These are phyloP conservation scores for Globisporangium middletonii DNA, from an alignment of 352 stramenopile genomes.

Conservation along the genomic window DNA sequence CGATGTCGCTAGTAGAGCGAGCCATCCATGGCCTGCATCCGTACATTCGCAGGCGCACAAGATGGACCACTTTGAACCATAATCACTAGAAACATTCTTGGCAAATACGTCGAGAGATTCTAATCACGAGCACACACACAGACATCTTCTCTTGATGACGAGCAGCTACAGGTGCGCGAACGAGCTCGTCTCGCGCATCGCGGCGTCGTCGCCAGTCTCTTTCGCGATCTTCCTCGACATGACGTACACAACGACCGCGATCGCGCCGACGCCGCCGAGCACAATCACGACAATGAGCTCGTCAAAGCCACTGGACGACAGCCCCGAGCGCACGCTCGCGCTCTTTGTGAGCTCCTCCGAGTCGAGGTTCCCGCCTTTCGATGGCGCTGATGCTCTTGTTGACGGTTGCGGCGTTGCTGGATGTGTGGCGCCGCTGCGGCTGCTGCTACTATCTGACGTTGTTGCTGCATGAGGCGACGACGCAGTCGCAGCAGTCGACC, in stretches of 20 bases:
- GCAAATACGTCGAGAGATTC: too few species aligned
- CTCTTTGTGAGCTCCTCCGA: conserved; percentile 9
- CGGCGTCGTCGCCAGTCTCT: conserved; percentile 34
- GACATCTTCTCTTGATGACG: not conserved
- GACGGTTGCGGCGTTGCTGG: not conserved
- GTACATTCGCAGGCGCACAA: too few species aligned
- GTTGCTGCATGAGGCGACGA: not conserved
- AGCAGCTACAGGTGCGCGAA: conserved; percentile 2
- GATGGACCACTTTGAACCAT: too few species aligned
- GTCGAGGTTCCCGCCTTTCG: not conserved
- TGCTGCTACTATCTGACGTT: not conserved
- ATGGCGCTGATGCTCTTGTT: not conserved
- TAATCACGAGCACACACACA: too few species aligned
- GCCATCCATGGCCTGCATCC: too few species aligned
- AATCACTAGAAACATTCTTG: not conserved
- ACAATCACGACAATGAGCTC: conserved; percentile 53
- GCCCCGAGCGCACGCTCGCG: conserved; percentile 10
- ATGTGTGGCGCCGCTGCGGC: not conserved
- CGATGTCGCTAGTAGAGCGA: too few species aligned
- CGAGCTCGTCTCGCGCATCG: conserved; percentile 13
- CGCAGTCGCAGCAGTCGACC: not conserved
- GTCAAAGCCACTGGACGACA: conserved; percentile 16
- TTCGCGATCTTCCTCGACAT: conserved; percentile 54
- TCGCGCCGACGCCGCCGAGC: conserved; percentile 44
- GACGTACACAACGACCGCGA: conserved; percentile 41